Percentiles rank a stretch among this genome's conserved stretches.
phyloP scores from a whole-genome alignment of 225 moss, liverwort and hornwort species.

The Bryum argenteum region DNA sequence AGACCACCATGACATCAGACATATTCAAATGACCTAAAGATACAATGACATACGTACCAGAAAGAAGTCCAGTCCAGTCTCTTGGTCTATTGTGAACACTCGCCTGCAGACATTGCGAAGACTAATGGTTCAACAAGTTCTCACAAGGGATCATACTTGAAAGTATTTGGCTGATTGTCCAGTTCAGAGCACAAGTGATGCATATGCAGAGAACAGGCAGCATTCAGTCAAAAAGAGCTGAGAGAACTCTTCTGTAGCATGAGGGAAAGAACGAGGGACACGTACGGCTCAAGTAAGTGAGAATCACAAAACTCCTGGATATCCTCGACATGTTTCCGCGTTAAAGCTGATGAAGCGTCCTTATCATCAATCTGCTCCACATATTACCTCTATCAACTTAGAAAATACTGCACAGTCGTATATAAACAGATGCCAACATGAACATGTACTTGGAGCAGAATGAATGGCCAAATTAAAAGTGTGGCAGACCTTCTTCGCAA shows the following conservation, averaged over 20 bases:
- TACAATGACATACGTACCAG: constrained; percentile 36
- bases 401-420: not conserved
- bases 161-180: not conserved
- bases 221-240: not conserved
- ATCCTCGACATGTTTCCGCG: constrained; percentile 45
- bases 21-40: not conserved
- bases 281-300: constrained; percentile 54
- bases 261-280: not conserved
- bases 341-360: constrained; percentile 49
- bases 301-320: constrained; percentile 52
- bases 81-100: constrained; percentile 45
- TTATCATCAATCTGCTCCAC: constrained; percentile 50
- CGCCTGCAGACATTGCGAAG: constrained; percentile 41
- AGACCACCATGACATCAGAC: not conserved
- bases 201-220: not conserved
- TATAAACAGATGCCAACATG: constrained; percentile 10
- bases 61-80: constrained; percentile 57
- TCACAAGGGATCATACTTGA: not conserved
- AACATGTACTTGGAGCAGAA: not conserved
- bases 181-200: not conserved
- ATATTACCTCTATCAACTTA: constrained; percentile 19
- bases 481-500: constrained; percentile 60
- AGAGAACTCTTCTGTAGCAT: not conserved
- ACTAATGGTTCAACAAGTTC: constrained; percentile 18
- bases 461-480: not conserved